Percentiles rank a stretch among this genome's conserved stretches.
These are phyloP conservation scores for Tuber brumale DNA, from an alignment of 495 filamentous ascomycete genomes.

Conservation along the genomic window DNA sequence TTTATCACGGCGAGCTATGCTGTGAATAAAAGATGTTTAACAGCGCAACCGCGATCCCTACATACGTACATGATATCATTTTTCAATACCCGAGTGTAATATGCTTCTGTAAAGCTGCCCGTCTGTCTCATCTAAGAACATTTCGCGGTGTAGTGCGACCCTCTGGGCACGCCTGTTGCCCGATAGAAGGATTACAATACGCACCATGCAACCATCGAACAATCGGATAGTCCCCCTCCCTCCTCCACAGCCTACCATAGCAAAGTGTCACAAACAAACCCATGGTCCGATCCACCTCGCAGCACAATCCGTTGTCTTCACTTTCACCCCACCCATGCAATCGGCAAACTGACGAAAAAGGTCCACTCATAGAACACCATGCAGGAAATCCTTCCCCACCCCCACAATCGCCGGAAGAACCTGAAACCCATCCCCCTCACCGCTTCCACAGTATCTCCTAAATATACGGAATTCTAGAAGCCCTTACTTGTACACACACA, in stretches of 20 bases:
- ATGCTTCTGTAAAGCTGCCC: not conserved
- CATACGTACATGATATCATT: not conserved
- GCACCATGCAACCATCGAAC: not conserved
- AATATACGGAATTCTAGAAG: not conserved
- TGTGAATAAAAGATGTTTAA: not conserved
- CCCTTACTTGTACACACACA: too few species aligned
- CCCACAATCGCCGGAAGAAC: not conserved
- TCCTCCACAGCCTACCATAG: not conserved
- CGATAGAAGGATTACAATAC: not conserved
- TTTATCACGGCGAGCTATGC: not conserved
- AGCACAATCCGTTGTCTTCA: constrained; percentile 1
- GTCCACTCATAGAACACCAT: not conserved
- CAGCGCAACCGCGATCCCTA: not conserved
- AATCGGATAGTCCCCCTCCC: not conserved
- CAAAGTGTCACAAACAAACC: not conserved
- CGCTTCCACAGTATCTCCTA: not conserved
- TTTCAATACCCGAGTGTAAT: not conserved
- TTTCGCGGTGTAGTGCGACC: not conserved
- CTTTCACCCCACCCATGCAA: not conserved
- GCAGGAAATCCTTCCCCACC: not conserved
- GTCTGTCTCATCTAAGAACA: not conserved
- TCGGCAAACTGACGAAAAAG: too few species aligned
- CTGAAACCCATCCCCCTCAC: not conserved
- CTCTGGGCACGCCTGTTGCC: not conserved
- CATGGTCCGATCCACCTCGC: not conserved